These are phyloP conservation scores for Ilex asprella DNA, from an alignment of 257 asterid genomes.

Conservation along the genomic window DNA sequence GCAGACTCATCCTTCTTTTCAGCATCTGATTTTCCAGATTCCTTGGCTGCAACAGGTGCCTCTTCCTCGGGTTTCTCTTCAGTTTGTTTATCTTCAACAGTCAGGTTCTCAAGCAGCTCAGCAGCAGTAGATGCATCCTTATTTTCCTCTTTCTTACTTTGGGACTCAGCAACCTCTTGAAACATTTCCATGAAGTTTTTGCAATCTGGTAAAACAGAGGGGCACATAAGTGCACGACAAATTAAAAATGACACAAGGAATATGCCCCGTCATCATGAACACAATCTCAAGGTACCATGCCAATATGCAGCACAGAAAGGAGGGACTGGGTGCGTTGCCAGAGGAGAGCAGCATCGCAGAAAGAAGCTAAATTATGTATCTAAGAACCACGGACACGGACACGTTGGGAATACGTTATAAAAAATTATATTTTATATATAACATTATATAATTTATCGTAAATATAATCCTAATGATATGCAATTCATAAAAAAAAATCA, in stretches of 20 bases:
- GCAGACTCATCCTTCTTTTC: constrained; percentile 17
- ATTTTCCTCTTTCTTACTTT: constrained; percentile 26
- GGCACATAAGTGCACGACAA: not conserved
- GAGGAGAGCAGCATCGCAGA: too few species aligned
- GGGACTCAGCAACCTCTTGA: constrained; percentile 44
- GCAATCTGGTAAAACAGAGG: constrained; percentile 27
- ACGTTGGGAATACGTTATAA: too few species aligned
- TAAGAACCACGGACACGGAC: too few species aligned
- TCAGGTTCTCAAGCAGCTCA: constrained; percentile 41
- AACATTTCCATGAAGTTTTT: constrained; percentile 36
- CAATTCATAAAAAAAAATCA: too few species aligned
- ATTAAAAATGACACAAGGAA: not conserved
- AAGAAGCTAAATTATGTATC: too few species aligned
- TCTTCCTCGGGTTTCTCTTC: constrained; percentile 19
- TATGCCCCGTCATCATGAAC: not conserved
- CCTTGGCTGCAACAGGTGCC: constrained; percentile 10
- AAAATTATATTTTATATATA: too few species aligned
- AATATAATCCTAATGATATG: too few species aligned
- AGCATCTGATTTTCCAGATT: not conserved
- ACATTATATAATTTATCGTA: too few species aligned
- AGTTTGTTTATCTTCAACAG: constrained; percentile 26
- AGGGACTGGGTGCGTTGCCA: too few species aligned
- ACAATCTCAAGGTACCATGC: too few species aligned
- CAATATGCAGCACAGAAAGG: too few species aligned
- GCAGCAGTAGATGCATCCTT: constrained; percentile 37